A percentile compares a stretch with the other conserved stretches of the same genome.
Evolutionary conservation across 768 basidiomycete genomes (phyloP).

Genomic region (Cystoderma amianthinum): DNA sequence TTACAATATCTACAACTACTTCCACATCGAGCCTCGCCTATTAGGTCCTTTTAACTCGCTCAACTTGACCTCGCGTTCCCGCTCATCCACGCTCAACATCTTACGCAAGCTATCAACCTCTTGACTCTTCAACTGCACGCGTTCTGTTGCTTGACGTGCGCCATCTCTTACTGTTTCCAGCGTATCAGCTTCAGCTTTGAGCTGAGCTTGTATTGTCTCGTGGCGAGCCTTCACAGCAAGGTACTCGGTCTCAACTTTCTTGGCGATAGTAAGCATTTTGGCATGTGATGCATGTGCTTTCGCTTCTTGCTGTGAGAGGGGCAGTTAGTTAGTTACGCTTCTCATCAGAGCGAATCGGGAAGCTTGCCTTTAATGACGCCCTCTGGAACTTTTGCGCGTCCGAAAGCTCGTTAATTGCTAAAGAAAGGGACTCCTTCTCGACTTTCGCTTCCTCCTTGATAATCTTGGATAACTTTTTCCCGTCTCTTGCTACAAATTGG

Average conservation of each 20-base stretch:
- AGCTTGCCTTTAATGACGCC: constrained; percentile 47
- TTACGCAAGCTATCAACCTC: constrained; percentile 64
- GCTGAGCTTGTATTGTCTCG: constrained; percentile 41
- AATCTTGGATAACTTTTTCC: constrained; percentile 58
- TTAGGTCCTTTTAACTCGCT: constrained; percentile 28
- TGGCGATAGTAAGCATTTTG: constrained; percentile 47
- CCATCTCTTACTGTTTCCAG: constrained; percentile 45
- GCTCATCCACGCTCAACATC: constrained; percentile 66
- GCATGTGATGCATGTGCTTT: constrained; percentile 47
- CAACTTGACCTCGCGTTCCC: constrained; percentile 51
- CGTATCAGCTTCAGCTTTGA: constrained; percentile 36
- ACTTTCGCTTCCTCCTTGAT: constrained; percentile 63
- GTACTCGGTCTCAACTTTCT: constrained; percentile 57
- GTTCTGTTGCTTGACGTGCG: constrained; percentile 51
- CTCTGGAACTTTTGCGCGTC: constrained; percentile 69
- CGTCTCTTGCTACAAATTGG: constrained; percentile 47
- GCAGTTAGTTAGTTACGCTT: background rate
- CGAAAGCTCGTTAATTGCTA: constrained; percentile 58
- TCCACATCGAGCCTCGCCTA: constrained; percentile 5
- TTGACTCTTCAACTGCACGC: constrained; percentile 62
- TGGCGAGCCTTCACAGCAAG: constrained; percentile 56
- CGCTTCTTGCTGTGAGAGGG: constrained; percentile 41
- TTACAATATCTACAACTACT: background rate
- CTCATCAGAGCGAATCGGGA: background rate
- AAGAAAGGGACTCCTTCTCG: constrained; percentile 54